phyloP scores from a whole-genome alignment of 2,329 filamentous ascomycete genomes.

The Pseudocercospora pini-densiflorae region DNA sequence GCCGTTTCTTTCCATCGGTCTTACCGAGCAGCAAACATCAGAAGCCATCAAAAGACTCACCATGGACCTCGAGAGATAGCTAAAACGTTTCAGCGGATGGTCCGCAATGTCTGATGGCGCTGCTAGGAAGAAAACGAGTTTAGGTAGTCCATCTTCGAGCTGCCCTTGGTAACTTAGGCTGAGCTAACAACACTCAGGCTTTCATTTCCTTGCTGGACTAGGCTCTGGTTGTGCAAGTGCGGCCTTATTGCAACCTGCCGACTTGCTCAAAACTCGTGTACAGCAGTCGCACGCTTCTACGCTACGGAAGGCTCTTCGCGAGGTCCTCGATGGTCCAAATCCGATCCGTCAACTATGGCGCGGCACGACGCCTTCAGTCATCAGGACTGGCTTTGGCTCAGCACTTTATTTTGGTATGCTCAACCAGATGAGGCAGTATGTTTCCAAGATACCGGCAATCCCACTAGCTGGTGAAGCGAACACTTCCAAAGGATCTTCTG shows the following conservation, averaged over 20 bases:
- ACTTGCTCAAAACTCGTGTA: constrained; percentile 94
- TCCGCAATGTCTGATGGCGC: constrained; percentile 25
- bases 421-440: constrained; percentile 61
- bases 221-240: constrained; percentile 86
- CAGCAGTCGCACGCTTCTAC: constrained; percentile 76
- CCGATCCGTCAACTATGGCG: constrained; percentile 83
- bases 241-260: constrained; percentile 89
- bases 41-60: background rate
- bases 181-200: constrained; percentile 54
- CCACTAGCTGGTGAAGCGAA: constrained; percentile 13
- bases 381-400: constrained; percentile 89
- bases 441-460: constrained; percentile 34
- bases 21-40: constrained; percentile 5
- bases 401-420: constrained; percentile 93
- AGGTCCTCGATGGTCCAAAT: constrained; percentile 68
- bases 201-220: constrained; percentile 88
- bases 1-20: constrained; percentile 2
- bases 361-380: constrained; percentile 87
- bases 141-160: constrained; percentile 18
- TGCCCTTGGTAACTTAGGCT: background rate
- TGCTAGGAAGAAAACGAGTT: constrained; percentile 30
- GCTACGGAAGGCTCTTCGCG: constrained; percentile 69
- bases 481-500: constrained; percentile 59
- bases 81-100: constrained; percentile 8
- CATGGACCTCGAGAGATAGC: constrained; percentile 8